phyloP scores from a whole-genome alignment of 2,329 filamentous ascomycete genomes.

The Colletotrichum chlorophyti region DNA sequence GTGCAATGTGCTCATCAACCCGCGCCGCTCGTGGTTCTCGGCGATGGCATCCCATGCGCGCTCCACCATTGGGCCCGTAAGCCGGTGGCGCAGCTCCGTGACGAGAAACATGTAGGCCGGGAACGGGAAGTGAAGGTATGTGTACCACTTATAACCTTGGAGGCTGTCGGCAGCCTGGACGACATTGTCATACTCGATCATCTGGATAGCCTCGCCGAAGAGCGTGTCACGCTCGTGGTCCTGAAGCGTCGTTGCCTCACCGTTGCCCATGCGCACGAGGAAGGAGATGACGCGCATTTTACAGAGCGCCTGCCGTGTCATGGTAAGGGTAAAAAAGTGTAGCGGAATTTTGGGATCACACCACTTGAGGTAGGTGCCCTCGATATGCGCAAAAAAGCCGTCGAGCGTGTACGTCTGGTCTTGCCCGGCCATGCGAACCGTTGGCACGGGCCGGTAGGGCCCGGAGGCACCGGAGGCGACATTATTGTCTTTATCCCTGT shows the following conservation, averaged over 20 bases:
- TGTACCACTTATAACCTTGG: constrained; percentile 64
- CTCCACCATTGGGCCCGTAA: constrained; percentile 61
- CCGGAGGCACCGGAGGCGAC: constrained; percentile 33
- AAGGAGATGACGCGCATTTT: constrained; percentile 63
- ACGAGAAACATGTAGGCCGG: constrained; percentile 68
- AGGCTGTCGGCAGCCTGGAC: constrained; percentile 59
- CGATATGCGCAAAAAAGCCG: constrained; percentile 60
- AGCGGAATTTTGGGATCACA: constrained; percentile 66
- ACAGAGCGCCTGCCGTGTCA: constrained; percentile 62
- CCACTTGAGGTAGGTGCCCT: constrained; percentile 60
- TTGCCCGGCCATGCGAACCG: constrained; percentile 56
- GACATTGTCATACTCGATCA: constrained; percentile 66
- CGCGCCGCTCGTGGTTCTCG: constrained; percentile 60
- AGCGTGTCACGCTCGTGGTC: constrained; percentile 57
- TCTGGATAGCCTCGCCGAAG: constrained; percentile 61
- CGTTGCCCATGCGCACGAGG: constrained; percentile 55
- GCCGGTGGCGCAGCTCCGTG: constrained; percentile 59
- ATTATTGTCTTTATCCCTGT: constrained; percentile 32
- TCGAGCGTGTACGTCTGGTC: constrained; percentile 58
- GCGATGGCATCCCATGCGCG: constrained; percentile 65
- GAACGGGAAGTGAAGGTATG: constrained; percentile 64
- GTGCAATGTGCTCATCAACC: constrained; percentile 54
- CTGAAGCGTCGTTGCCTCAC: constrained; percentile 46
- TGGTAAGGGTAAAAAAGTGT: constrained; percentile 64
- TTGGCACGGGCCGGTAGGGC: constrained; percentile 40